Evolutionary conservation across 345 rosid species (phyloP).

Genomic region (Ailanthus altissimus): DNA sequence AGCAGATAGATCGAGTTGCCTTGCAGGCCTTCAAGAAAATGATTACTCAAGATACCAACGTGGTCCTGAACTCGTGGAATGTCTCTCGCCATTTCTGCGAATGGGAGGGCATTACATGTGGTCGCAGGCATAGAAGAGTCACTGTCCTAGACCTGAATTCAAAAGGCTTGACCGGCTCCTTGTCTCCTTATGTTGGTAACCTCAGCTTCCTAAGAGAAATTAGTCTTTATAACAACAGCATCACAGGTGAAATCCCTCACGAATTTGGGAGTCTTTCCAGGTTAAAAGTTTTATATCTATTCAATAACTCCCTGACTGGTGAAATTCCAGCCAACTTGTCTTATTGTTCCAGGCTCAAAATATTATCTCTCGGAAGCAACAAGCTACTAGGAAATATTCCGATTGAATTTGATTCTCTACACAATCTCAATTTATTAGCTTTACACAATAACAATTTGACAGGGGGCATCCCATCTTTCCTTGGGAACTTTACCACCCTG

Average conservation of each 20-base stretch:
- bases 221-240: constrained; percentile 29
- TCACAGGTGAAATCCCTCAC: constrained; percentile 22
- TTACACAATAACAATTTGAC: constrained; percentile 16
- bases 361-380: neutral
- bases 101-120: constrained; percentile 34
- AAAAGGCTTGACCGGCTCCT: constrained; percentile 14
- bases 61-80: constrained; percentile 32
- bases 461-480: constrained; percentile 29
- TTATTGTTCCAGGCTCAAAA: too few species aligned
- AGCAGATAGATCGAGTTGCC: too few species aligned
- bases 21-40: constrained; percentile 32
- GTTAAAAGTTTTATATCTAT: neutral
- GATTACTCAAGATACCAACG: constrained; percentile 21
- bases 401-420: constrained; percentile 16
- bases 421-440: neutral
- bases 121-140: constrained; percentile 26
- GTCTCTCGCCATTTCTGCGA: constrained; percentile 26
- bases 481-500: constrained; percentile 34
- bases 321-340: constrained; percentile 24
- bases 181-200: constrained; percentile 40
- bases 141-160: constrained; percentile 28
- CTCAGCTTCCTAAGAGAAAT: constrained; percentile 34
- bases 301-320: constrained; percentile 17
- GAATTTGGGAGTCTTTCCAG: constrained; percentile 21
- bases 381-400: constrained; percentile 25